Conservation (phyloP, 768 basidiomycete species). For the Naganishia vishniacii region DNA sequence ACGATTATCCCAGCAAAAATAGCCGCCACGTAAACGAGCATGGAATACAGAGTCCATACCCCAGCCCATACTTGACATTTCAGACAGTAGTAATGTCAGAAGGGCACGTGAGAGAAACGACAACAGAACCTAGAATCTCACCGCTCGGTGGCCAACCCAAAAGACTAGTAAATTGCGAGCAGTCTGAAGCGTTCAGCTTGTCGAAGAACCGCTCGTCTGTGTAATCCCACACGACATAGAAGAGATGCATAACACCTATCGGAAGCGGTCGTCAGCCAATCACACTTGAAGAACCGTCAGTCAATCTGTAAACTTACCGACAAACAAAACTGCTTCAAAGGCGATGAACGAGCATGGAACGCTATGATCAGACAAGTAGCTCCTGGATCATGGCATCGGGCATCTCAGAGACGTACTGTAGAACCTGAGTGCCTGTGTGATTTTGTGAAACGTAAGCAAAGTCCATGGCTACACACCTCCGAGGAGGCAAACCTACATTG, state of each 20-base stretch:
- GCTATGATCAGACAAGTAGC: too few relatives aligned
- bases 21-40: constrained; percentile 69
- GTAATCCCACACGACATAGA: constrained; percentile 91
- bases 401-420: too few relatives aligned
- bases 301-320: constrained; percentile 24
- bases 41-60: constrained; percentile 75
- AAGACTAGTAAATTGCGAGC: constrained; percentile 76
- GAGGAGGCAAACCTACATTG: constrained; percentile 50
- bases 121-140: too few relatives aligned
- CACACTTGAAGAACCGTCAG: not conserved
- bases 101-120: too few relatives aligned
- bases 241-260: constrained; percentile 45
- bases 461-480: too few relatives aligned
- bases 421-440: constrained; percentile 53
- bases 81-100: not conserved
- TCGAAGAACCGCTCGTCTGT: constrained; percentile 92
- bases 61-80: constrained; percentile 67
- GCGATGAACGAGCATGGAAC: constrained; percentile 8
- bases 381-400: too few relatives aligned
- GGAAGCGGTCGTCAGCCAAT: too few relatives aligned
- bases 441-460: not conserved
- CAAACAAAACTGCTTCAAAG: constrained; percentile 35
- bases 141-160: constrained; percentile 51
- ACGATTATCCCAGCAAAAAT: constrained; percentile 71
- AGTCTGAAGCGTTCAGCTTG: constrained; percentile 87